phyloP scores from a whole-genome alignment of 169 alveolate genomes.

The Babesia bovis region DNA sequence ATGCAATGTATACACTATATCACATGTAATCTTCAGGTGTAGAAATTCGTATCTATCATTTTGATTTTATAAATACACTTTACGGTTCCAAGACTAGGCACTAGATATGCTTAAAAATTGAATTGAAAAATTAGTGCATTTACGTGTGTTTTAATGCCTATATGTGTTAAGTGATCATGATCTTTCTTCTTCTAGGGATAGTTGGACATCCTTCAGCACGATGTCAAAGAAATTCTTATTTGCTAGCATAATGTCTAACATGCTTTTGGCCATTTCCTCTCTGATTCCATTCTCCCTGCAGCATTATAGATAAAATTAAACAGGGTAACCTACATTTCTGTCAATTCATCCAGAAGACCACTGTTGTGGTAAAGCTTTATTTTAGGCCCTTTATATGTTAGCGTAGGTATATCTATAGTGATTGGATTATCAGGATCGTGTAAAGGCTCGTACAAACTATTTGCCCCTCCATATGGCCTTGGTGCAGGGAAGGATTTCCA shows the following conservation, averaged over 20 bases:
- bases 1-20: no score
- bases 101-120: no score
- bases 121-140: no score
- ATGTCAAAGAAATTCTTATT: neutral
- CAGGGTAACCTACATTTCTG: neutral
- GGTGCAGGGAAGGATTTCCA: conserved; percentile 65
- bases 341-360: neutral
- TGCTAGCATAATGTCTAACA: neutral
- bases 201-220: neutral
- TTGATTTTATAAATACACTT: no score
- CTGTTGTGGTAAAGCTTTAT: conserved; percentile 11
- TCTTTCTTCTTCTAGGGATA: neutral
- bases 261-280: neutral
- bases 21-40: no score
- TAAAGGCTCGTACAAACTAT: conserved; percentile 28
- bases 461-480: conserved; percentile 8
- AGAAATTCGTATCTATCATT: no score
- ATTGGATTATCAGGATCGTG: neutral
- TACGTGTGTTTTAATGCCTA: no score
- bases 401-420: neutral
- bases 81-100: no score
- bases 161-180: no score
- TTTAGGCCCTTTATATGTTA: conserved; percentile 36
- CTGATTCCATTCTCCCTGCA: neutral
- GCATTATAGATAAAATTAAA: neutral